Evolutionary conservation across 345 rosid species (phyloP).

Genomic region (Stellera chamaejasme): DNA sequence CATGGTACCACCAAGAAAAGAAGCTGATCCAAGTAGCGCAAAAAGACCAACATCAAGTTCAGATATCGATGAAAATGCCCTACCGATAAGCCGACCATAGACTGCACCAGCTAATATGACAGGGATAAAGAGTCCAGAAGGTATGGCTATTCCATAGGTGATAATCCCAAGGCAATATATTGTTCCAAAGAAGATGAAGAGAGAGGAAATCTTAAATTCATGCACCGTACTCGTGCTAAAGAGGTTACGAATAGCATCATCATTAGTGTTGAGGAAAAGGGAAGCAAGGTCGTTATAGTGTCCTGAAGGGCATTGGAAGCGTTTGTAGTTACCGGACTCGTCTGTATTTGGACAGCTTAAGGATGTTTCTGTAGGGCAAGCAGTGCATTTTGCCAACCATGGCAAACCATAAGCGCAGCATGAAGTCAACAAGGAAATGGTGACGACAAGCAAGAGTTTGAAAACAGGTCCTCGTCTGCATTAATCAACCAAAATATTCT

Average conservation of each 20-base stretch:
- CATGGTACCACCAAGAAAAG: slow-evolving; percentile 75
- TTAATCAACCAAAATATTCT: neutral
- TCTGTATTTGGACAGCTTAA: slow-evolving; percentile 47
- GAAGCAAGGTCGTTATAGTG: slow-evolving; percentile 65
- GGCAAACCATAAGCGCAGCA: slow-evolving; percentile 59
- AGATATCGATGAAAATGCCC: slow-evolving; percentile 35
- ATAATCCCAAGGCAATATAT: slow-evolving; percentile 47
- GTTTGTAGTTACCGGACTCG: slow-evolving; percentile 45
- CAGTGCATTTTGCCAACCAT: slow-evolving; percentile 43
- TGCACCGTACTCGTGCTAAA: slow-evolving; percentile 32
- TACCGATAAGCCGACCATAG: slow-evolving; percentile 61
- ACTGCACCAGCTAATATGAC: slow-evolving; percentile 64
- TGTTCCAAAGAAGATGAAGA: slow-evolving; percentile 50
- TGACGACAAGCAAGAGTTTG: slow-evolving; percentile 40
- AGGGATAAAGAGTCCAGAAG: slow-evolving; percentile 77
- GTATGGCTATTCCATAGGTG: slow-evolving; percentile 62
- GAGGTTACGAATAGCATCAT: slow-evolving; percentile 56
- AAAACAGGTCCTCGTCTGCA: slow-evolving; percentile 41
- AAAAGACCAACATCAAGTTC: slow-evolving; percentile 53
- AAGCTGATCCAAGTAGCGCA: slow-evolving; percentile 68
- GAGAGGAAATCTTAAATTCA: slow-evolving; percentile 39
- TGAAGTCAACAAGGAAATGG: slow-evolving; percentile 44
- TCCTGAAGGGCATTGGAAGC: slow-evolving; percentile 45
- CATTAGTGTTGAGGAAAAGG: slow-evolving; percentile 54
- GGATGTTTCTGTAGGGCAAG: slow-evolving; percentile 36